These are phyloP conservation scores for Microbotryum saponariae DNA, from an alignment of 1,284 basidiomycete genomes.

Conservation along the genomic window DNA sequence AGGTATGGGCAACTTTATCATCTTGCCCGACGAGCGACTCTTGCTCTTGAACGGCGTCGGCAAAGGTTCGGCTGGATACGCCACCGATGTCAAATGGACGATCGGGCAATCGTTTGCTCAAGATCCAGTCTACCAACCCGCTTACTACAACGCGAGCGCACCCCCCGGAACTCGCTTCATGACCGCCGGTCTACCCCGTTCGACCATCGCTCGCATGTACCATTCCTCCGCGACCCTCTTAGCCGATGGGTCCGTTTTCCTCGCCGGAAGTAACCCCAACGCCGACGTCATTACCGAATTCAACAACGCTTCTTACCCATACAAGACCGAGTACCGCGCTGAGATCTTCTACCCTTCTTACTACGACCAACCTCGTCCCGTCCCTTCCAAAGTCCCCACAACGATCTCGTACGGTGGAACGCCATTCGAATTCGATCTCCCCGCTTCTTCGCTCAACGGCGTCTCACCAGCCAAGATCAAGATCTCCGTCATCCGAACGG, in stretches of 20 bases:
- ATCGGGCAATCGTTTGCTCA: slow-evolving; percentile 37
- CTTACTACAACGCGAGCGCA: slow-evolving; percentile 40
- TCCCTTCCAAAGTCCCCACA: slow-evolving; percentile 60
- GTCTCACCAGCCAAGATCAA: slow-evolving; percentile 55
- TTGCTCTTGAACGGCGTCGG: slow-evolving; percentile 40
- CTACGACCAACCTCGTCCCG: slow-evolving; percentile 62
- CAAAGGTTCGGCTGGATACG: slow-evolving; percentile 58
- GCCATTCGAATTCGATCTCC: slow-evolving; percentile 62
- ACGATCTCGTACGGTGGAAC: slow-evolving; percentile 73
- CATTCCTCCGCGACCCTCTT: slow-evolving; percentile 44
- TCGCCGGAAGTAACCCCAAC: slow-evolving; percentile 40
- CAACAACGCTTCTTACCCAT: slow-evolving; percentile 16
- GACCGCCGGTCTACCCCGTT: slow-evolving; percentile 29
- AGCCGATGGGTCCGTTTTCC: slow-evolving; percentile 41
- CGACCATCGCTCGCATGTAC: slow-evolving; percentile 40
- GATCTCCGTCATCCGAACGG: slow-evolving; percentile 69
- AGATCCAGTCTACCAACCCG: slow-evolving; percentile 39
- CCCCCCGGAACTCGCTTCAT: slow-evolving; percentile 37
- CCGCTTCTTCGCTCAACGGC: slow-evolving; percentile 39
- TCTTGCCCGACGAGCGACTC: slow-evolving; percentile 2
- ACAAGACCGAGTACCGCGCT: slow-evolving; percentile 29
- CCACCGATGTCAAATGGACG: slow-evolving; percentile 21
- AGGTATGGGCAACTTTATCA: slow-evolving; percentile 6
- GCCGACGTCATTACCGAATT: slow-evolving; percentile 14
- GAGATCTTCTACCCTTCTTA: slow-evolving; percentile 55